Evolutionary conservation across 23 red algal genomes (phyloP), one percentile per base, ranked within the genome.

Genomic region (Gracilaria vermiculophylla): DNA sequence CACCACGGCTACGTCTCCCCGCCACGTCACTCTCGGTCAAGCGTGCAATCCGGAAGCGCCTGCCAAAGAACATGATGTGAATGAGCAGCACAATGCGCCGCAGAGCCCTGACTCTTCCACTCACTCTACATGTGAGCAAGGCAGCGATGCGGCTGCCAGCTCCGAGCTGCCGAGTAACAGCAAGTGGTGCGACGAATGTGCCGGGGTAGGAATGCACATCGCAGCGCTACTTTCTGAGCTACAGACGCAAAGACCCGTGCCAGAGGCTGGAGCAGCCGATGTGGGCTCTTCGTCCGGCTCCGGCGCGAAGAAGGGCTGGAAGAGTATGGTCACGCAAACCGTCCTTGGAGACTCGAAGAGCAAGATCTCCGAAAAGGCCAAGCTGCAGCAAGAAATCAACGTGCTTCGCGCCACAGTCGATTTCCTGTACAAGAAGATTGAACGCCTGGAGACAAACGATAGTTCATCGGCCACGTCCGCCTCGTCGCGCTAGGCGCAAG

Each of bases 391-490:
- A 45, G 67, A 88, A 67, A 69, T 88, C 69, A 77, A 76, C 69
- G 83, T 88, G 54, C 69, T 88, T 35, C 83, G 83, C 69, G 83
- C 83, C 24, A 88, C 83, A 39, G 83, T 88, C 35, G 69, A 75
- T 2, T 88, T 76, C 57, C 56, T 88, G 34, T 88, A 76, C 69
- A 75, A 74, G 65, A 75, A 77, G 69, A 75, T 88, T 49, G 69
- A 88, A 31, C 56, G 55, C 20, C 20, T 77, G 50, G 83, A 88
- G 47, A 50, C 31, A 21, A 69, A 3, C 53, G 49, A 58, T 20
- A 50, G 25, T 1, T 48, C 69, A n/a, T 73, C 67, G 19, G 67
- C 67, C 2, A 73, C 67, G 5, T 73, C 41, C 0, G 78, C 55
- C 7, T 45, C 67, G 24, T 73, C 67, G 31, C 67, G 67, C 28